Evolutionary conservation across 1,139 yeast species (phyloP).

Genomic region (Candida mesenterica): DNA sequence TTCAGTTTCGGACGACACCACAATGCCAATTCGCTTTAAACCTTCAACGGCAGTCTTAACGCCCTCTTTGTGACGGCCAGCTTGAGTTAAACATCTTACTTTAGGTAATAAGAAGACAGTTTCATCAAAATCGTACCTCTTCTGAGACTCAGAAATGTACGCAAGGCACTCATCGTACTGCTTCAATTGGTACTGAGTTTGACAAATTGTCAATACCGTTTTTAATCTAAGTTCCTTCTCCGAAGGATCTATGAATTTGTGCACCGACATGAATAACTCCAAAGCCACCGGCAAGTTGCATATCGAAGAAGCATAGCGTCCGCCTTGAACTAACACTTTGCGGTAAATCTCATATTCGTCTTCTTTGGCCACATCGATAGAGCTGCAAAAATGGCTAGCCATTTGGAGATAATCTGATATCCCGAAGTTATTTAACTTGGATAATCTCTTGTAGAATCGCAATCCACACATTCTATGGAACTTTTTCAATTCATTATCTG

Average conservation of each 20-base stretch:
- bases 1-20: conserved; percentile 23
- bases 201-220: conserved; percentile 33
- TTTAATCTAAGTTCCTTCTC: conserved; percentile 23
- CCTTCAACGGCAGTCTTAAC: conserved; percentile 35
- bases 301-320: conserved; percentile 35
- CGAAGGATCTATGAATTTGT: conserved; percentile 22
- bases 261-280: conserved; percentile 30
- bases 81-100: conserved; percentile 39
- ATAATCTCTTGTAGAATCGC: conserved; percentile 30
- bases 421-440: conserved; percentile 19
- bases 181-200: conserved; percentile 27
- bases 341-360: conserved; percentile 29
- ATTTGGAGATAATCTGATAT: conserved; percentile 29
- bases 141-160: conserved; percentile 24
- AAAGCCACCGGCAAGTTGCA: conserved; percentile 33
- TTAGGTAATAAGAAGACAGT: conserved; percentile 35
- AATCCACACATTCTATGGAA: conserved; percentile 46
- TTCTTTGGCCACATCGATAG: conserved; percentile 25
- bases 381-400: conserved; percentile 34
- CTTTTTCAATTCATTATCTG: conserved; percentile 25
- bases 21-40: conserved; percentile 30
- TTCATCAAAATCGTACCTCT: conserved; percentile 24
- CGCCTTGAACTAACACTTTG: conserved; percentile 36
- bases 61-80: conserved; percentile 34
- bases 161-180: conserved; percentile 29